A percentile compares a stretch with the other conserved stretches of the same genome.
These are phyloP conservation scores for Kwoniella pini DNA, from an alignment of 768 basidiomycete genomes.

Conservation along the genomic window DNA sequence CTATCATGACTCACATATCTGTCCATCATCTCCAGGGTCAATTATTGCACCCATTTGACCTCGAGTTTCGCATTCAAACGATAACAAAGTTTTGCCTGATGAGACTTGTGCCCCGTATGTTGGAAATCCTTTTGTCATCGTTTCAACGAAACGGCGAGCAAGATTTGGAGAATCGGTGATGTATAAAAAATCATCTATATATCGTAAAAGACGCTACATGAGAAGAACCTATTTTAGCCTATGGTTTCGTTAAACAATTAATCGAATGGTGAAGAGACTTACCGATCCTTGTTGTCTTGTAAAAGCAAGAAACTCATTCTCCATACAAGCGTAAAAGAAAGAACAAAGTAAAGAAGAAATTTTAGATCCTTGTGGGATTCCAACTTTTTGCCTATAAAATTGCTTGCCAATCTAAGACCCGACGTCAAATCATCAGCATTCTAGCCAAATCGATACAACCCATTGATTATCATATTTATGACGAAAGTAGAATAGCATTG, in stretches of 20 bases:
- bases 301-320: constrained; percentile 61
- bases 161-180: constrained; percentile 67
- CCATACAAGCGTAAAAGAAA: constrained; percentile 91
- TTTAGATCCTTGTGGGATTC: constrained; percentile 97
- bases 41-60: constrained; percentile 29
- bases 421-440: neutral
- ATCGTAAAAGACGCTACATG: constrained; percentile 69
- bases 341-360: constrained; percentile 90
- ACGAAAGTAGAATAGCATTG: neutral
- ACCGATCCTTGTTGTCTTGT: constrained; percentile 67
- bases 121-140: constrained; percentile 81
- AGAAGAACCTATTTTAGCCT: neutral
- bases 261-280: constrained; percentile 53
- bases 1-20: constrained; percentile 40
- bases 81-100: constrained; percentile 81
- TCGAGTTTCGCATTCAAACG: constrained; percentile 61
- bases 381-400: constrained; percentile 73
- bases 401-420: constrained; percentile 28
- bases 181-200: constrained; percentile 94
- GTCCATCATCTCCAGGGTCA: constrained; percentile 52
- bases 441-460: neutral
- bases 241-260: too few relatives aligned
- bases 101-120: constrained; percentile 93
- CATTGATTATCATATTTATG: neutral
- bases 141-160: constrained; percentile 69